Conservation (phyloP, 495 filamentous ascomycete species). For the Penicillium simplicissimum region DNA sequence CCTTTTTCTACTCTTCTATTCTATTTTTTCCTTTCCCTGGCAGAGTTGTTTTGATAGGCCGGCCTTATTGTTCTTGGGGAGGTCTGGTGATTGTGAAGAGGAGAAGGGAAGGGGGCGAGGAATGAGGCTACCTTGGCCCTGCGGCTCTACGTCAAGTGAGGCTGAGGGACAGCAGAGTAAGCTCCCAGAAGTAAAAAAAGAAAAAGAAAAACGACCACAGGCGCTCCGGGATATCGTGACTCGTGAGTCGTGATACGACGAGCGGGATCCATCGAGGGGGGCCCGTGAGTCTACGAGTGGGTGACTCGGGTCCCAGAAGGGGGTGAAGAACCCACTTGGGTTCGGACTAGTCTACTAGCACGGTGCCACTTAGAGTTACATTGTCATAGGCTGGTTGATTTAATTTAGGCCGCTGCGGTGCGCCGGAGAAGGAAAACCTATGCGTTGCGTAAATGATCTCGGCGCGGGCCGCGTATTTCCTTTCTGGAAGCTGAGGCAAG, state of each 20-base stretch:
- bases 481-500: constrained; percentile 12
- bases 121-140: constrained; percentile 28
- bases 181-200: background rate
- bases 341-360: background rate
- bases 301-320: background rate
- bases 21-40: background rate
- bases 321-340: constrained; percentile 16
- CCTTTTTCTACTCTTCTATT: background rate
- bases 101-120: background rate
- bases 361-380: background rate
- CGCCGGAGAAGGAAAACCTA: background rate
- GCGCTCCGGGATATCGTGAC: background rate
- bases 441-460: constrained; percentile 12
- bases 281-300: constrained; percentile 1
- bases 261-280: background rate
- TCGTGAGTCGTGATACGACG: too few relatives aligned
- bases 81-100: too few relatives aligned
- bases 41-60: background rate
- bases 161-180: constrained; percentile 18
- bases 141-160: constrained; percentile 34
- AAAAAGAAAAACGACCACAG: background rate
- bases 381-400: background rate
- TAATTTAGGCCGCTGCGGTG: constrained; percentile 5
- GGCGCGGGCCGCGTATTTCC: constrained; percentile 24
- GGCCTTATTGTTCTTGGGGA: background rate